Evolutionary conservation across 805 yeast genomes (phyloP), one percentile per base, ranked within the genome.

Genomic region (Metschnikowia similis): DNA sequence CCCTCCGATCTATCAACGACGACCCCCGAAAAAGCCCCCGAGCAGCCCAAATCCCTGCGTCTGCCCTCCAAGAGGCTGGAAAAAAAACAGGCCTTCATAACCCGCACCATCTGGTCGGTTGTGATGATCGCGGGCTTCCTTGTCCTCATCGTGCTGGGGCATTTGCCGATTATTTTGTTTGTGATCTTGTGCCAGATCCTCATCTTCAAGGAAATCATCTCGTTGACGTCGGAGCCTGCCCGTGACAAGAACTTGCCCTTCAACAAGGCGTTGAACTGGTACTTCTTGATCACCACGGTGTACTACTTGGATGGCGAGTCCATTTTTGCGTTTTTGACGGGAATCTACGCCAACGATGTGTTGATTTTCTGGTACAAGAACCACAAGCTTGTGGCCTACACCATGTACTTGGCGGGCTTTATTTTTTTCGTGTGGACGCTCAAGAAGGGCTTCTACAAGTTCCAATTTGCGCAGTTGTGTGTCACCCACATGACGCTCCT

Each of bases 401-500:
- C 89, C 58, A 69, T 91, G 48, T 94, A 89, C 69, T 83, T 91
- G 48, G 72, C 85, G 48, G 98, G 98, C 1, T 86, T 94, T 68
- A 87, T 94, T 46, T 81, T 89, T 56, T 94, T 94, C 65, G 97
- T 94, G 51, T 81, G 87, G 58, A 86, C 96, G 42, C 76, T 94
- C 63, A 86, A 90, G 61, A 91, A 87, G 66, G 97, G 96, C 17
- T 87, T 83, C 67, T 83, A 89, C 65, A 85, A 83, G 66, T 90
- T 89, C 72, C 99, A 94, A 71, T 92, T 92, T 74, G 89, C 92
- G 17, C 97, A 94, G 63, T 80, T 94, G 57, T 89, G 96, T 67
- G 81, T 87, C 53, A 91, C 98, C 4, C 97, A 92, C 66, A 89
- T 94, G 96, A 89, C 94, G 16, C 71, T 94, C 58, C 72, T 91